Base-by-base conservation (phyloP, 192 early-diverging fungal species). In the Fimicolochytrium jonesii region DNA sequence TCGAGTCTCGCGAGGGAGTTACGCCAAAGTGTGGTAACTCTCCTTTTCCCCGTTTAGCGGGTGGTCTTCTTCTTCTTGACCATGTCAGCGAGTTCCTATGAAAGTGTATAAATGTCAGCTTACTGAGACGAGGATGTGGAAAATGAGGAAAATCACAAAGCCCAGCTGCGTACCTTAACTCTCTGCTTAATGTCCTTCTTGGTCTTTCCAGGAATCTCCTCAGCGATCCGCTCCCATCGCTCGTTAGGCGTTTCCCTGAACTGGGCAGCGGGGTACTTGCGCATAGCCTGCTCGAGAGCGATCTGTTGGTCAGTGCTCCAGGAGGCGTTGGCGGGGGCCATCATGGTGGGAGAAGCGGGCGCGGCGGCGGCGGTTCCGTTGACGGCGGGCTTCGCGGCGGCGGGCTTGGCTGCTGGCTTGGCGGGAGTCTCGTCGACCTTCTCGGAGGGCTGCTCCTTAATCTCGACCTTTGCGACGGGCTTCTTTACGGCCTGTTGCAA, bases 221-320 rank as follows among this genome's bases (percentile, higher is more conserved):
- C 67, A 18, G 79, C 76, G 66, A 81, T 79, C 52, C 70, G 69
- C 54, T 73, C 71, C 79, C 79, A 81, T 39, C 79, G 71, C 45
- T 81, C 77, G 28, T 65, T 59, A 4, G 79, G 79, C 0, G 37
- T 57, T 0, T 62, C 50, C 3, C 47, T 30, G 43, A 81, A 81
- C 53, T 39, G 33, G 10, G 45, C 39, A 2, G 79, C 76, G 2
- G 79, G 73, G 71, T 45, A 81, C 69, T 81, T 72, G 22, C 72
- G 62, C 65, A 81, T 56, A 6, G 65, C 74, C 3, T 43, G 47
- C 46, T 81, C 79, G 13, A 81, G 62, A 6, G 63, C 59, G 20
- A 68, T 13, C 61, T 81, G 79, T 55, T 81, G 73, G 10, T 69
- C 70, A 18, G 71, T 50, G 20, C 60, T 56, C 79, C 79, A 81